Evolutionary conservation across 106 monocot species (phyloP), one percentile per base, ranked within the genome.

Genomic region (Apostasia shenzhenica): DNA sequence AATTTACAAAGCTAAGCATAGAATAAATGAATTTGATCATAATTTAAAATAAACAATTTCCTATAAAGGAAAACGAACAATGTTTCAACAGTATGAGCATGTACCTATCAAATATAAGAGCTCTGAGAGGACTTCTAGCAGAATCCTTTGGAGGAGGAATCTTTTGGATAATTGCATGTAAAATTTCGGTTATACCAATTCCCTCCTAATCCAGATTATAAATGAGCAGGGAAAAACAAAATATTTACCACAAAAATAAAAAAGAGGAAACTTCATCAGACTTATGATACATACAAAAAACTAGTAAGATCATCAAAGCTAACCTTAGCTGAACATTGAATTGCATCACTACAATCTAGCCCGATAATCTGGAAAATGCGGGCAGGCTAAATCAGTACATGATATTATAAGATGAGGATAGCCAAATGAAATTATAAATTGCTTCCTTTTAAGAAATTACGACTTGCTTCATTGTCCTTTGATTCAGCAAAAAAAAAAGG

Each of bases 51-150:
- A 26, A 26, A 26, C 26, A 26, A 26, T 26, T 26, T 26, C 26
- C 26, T 26, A 26, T 26, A 26, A 26, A 26, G 26, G 26, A 26
- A 26, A 26, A 26, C 26, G 26, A 0, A 26, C 26, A 26, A 26
- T 26, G 26, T 26, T 26, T 26, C 26, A 26, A 26, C 26, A 26
- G 26, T 26, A 50, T 50, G n/a, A 3, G 11, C 54, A 50, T 40
- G 38, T 72, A 95, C 95, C 95, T 95, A 79, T 97, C 92, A 84
- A 97, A 97, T 81, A 97, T 97, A 55, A 97, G 89, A 77, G 95
- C 95, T 74, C 95, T 89, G 54, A 97, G 75, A 40, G 92, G 92
- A 57, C 55, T 78, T 58, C 66, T 71, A 51, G 89, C 86, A 71
- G 89, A 89, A 70, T 92, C 77, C 72, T 83, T 80, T 37, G 95